A percentile compares a stretch with the other conserved stretches of the same genome.
phyloP scores from a whole-genome alignment of 345 rosid genomes.

The Syzygium aqueum region DNA sequence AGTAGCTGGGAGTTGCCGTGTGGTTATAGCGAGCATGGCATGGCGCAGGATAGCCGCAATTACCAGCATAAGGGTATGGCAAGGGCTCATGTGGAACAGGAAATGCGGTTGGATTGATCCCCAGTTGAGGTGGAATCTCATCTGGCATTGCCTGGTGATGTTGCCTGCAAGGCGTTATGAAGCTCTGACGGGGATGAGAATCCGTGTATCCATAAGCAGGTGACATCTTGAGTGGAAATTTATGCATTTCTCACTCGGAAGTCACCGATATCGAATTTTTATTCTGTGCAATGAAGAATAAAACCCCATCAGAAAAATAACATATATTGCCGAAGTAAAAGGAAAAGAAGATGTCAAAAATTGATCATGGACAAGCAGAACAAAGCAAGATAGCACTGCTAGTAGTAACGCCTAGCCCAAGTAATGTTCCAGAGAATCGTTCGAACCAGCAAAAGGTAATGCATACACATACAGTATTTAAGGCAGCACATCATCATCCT shows the following conservation, averaged over 20 bases:
- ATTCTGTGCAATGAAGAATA: not conserved
- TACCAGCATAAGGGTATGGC: slow-evolving; percentile 10
- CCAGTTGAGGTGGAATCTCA: slow-evolving; percentile 18
- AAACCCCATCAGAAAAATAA: not conserved
- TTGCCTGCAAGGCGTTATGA: not conserved
- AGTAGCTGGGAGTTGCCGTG: slow-evolving; percentile 19
- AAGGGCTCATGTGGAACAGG: slow-evolving; percentile 14
- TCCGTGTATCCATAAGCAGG: not conserved
- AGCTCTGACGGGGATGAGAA: not conserved
- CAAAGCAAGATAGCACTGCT: not conserved
- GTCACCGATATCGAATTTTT: not conserved
- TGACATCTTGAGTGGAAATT: not conserved
- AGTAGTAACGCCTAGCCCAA: not conserved
- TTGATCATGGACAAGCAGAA: not conserved
- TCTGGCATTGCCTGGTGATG: slow-evolving; percentile 16
- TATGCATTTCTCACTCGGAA: not conserved
- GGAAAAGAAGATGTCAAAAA: not conserved
- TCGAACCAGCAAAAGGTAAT: not conserved
- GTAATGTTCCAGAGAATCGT: not conserved
- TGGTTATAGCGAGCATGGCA: slow-evolving; percentile 27
- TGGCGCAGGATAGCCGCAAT: slow-evolving; percentile 11
- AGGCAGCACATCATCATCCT: not conserved
- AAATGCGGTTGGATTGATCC: slow-evolving; percentile 10
- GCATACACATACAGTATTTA: not conserved
- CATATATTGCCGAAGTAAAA: not conserved